Conservation (phyloP, 176 grass and related monocot genomes). For the Aegilops bicornis region DNA sequence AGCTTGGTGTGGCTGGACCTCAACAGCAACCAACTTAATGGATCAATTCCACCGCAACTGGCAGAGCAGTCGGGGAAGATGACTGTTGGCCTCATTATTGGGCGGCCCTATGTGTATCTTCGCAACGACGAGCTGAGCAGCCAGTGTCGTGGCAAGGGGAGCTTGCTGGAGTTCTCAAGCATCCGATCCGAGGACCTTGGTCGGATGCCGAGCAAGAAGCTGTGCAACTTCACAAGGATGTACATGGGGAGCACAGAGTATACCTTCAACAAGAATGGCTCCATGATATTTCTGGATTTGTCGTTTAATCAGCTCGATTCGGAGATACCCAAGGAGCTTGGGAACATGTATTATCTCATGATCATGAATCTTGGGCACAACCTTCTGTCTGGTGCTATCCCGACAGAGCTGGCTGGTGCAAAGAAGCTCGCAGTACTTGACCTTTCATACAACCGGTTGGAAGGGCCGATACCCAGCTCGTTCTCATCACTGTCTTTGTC, state of each 20-base stretch:
- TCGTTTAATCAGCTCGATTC: slow-evolving; percentile 83
- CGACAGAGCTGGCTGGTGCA: slow-evolving; percentile 48
- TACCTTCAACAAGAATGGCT: slow-evolving; percentile 91
- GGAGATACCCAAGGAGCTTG: slow-evolving; percentile 69
- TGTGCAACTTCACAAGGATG: slow-evolving; percentile 82
- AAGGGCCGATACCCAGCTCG: slow-evolving; percentile 72
- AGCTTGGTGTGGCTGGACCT: slow-evolving; percentile 92
- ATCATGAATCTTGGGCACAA: slow-evolving; percentile 96
- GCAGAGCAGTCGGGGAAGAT: slow-evolving; percentile 83
- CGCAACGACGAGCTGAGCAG: slow-evolving; percentile 83
- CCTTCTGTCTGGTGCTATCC: slow-evolving; percentile 64
- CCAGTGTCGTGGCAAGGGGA: slow-evolving; percentile 77
- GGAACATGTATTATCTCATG: slow-evolving; percentile 87
- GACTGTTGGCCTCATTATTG: slow-evolving; percentile 66
- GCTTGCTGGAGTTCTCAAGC: slow-evolving; percentile 82
- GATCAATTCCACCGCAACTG: slow-evolving; percentile 67
- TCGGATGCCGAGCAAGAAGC: slow-evolving; percentile 66
- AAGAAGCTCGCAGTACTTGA: slow-evolving; percentile 76
- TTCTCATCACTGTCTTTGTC: slow-evolving; percentile 77
- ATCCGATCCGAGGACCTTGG: slow-evolving; percentile 72
- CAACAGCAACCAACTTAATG: slow-evolving; percentile 78
- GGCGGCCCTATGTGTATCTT: slow-evolving; percentile 73
- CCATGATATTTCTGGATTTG: slow-evolving; percentile 95
- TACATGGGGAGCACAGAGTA: slow-evolving; percentile 90
- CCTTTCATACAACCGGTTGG: slow-evolving; percentile 75